Percentiles rank a stretch among this genome's conserved stretches.
Conservation (phyloP, 1,139 yeast species). For the Wickerhamomyces sp. region DNA sequence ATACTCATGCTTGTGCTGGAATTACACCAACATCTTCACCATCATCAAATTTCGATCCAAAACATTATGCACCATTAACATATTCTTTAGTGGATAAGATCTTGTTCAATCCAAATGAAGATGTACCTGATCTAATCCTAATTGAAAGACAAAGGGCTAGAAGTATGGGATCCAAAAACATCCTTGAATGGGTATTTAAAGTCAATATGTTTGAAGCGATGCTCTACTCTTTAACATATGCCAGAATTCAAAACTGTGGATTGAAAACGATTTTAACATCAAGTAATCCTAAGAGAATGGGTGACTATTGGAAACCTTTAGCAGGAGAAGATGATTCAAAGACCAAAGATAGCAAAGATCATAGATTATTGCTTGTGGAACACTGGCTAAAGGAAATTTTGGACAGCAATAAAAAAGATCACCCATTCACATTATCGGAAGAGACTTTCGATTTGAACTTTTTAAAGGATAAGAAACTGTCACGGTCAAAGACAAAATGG, state of each 20-base stretch:
- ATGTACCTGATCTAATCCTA: slow-evolving; percentile 36
- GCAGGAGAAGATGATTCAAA: slow-evolving; percentile 5
- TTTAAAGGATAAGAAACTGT: slow-evolving; percentile 1
- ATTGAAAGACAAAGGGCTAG: slow-evolving; percentile 56
- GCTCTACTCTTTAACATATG: slow-evolving; percentile 18
- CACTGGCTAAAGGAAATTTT: slow-evolving; percentile 13
- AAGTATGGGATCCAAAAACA: slow-evolving; percentile 38
- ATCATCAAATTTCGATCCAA: slow-evolving; percentile 16
- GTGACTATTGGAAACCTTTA: slow-evolving; percentile 31
- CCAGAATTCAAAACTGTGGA: slow-evolving; percentile 6
- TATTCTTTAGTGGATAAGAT: slow-evolving; percentile 20
- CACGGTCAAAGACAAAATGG: slow-evolving; percentile 13
- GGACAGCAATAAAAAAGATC: not conserved
- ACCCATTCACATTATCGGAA: slow-evolving; percentile 6
- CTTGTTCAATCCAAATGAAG: slow-evolving; percentile 10
- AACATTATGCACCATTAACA: slow-evolving; percentile 20
- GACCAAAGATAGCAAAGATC: slow-evolving; percentile 11
- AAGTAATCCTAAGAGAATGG: slow-evolving; percentile 38
- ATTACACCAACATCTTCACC: slow-evolving; percentile 4
- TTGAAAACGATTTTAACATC: slow-evolving; percentile 24
- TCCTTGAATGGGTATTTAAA: slow-evolving; percentile 47
- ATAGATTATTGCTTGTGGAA: slow-evolving; percentile 16
- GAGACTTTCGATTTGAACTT: slow-evolving; percentile 7
- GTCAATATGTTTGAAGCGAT: slow-evolving; percentile 49
- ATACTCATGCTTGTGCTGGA: no score